Percentiles rank a stretch among this genome's conserved stretches.
phyloP scores from a whole-genome alignment of 805 yeast species.

The Blastobotrys parvus region DNA sequence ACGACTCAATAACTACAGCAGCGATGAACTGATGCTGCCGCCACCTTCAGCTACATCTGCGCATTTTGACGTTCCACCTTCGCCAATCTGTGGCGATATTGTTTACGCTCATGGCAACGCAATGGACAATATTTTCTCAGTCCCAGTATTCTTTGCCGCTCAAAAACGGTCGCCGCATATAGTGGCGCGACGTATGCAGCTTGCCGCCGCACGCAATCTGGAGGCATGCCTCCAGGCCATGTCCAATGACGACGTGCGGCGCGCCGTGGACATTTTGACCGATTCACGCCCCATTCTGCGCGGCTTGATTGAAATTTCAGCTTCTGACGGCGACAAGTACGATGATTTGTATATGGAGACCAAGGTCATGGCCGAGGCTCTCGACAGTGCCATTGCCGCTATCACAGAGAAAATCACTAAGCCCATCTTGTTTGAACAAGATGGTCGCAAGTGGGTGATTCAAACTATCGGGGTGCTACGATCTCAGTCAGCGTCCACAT shows the following conservation, averaged over 20 bases:
- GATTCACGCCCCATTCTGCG: slow-evolving; percentile 2
- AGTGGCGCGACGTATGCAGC: slow-evolving; percentile 10
- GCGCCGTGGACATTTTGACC: background rate
- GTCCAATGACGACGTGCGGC: slow-evolving; percentile 3
- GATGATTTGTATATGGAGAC: slow-evolving; percentile 1
- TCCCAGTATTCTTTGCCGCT: slow-evolving; percentile 7
- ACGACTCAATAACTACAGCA: background rate
- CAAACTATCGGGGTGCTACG: slow-evolving; percentile 17
- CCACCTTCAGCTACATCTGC: background rate
- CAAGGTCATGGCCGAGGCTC: slow-evolving; percentile 4
- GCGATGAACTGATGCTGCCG: background rate
- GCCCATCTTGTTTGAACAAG: slow-evolving; percentile 8
- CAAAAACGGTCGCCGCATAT: slow-evolving; percentile 6
- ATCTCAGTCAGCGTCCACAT: slow-evolving; percentile 15
- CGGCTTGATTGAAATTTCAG: background rate
- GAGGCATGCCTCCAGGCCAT: slow-evolving; percentile 2
- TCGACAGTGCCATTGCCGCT: slow-evolving; percentile 8
- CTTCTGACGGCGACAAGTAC: background rate
- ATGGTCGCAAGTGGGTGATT: slow-evolving; percentile 13
- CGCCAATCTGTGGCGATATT: slow-evolving; percentile 1
- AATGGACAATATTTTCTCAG: no score
- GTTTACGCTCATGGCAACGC: no score
- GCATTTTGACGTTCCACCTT: background rate
- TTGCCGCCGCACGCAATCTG: slow-evolving; percentile 9
- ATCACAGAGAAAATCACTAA: slow-evolving; percentile 7